Evolutionary conservation across 768 basidiomycete genomes (phyloP).

Genomic region (Boletus tomentosulus): DNA sequence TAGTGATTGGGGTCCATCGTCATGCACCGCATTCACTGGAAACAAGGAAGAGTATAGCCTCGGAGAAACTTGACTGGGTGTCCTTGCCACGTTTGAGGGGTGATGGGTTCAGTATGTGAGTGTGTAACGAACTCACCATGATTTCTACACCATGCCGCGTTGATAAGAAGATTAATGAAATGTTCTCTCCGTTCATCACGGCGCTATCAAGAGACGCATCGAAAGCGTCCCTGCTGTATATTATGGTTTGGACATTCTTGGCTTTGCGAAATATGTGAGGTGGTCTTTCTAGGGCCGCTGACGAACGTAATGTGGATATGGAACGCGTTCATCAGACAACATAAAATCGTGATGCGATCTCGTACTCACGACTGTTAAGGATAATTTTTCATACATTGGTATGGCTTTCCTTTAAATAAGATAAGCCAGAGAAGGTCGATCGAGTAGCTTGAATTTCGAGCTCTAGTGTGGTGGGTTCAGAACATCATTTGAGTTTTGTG

Average conservation of each 20-base stretch:
- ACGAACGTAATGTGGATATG: not conserved
- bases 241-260: not conserved
- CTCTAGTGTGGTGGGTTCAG: too few species aligned
- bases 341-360: too few species aligned
- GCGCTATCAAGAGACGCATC: slow-evolving; percentile 5
- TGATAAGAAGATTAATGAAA: not conserved
- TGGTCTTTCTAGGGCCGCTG: slow-evolving; percentile 1
- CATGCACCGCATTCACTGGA: slow-evolving; percentile 8
- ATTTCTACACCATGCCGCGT: slow-evolving; percentile 8
- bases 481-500: too few species aligned
- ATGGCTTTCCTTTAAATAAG: too few species aligned
- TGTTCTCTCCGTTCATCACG: too few species aligned
- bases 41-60: slow-evolving; percentile 10
- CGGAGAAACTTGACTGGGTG: slow-evolving; percentile 1
- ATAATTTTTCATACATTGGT: too few species aligned
- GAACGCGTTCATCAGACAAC: too few species aligned
- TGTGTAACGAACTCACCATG: not conserved
- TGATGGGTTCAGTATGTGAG: not conserved
- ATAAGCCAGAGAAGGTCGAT: too few species aligned
- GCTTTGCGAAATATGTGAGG: slow-evolving; percentile 1
- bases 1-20: not conserved
- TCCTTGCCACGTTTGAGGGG: not conserved
- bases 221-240: slow-evolving; percentile 2
- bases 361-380: too few species aligned
- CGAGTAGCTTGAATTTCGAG: too few species aligned